These are phyloP conservation scores for Misopates orontium DNA, from an alignment of 257 asterid species.

Conservation along the genomic window DNA sequence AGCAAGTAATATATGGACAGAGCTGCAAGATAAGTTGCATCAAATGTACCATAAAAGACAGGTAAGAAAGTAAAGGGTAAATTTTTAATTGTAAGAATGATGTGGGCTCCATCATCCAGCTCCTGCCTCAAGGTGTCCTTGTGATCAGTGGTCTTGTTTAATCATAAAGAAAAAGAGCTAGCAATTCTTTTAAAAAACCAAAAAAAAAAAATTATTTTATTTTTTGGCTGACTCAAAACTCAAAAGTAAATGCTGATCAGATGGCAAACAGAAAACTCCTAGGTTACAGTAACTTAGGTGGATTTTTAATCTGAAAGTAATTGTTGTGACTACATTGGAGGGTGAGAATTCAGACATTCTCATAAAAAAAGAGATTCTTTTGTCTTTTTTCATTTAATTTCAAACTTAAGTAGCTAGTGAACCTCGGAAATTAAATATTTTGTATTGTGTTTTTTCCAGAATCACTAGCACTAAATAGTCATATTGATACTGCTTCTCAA, in stretches of 20 bases:
- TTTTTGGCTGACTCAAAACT: conserved; percentile 20
- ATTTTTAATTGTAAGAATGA: conserved; percentile 17
- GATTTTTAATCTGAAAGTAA: conserved; percentile 19
- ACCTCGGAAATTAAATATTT: too few species aligned
- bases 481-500: too few species aligned
- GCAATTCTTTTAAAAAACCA: conserved; percentile 4
- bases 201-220: too few species aligned
- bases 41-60: conserved; percentile 24
- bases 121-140: conserved; percentile 39
- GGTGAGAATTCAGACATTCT: conserved; percentile 33
- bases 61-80: conserved; percentile 21
- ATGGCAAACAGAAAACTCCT: conserved; percentile 32
- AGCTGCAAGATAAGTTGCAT: conserved; percentile 26
- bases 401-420: too few species aligned
- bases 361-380: not conserved
- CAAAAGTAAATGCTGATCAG: conserved; percentile 28
- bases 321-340: conserved; percentile 30
- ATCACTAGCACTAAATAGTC: too few species aligned
- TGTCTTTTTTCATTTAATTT: not conserved
- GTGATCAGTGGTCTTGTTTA: conserved; percentile 60
- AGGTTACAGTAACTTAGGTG: conserved; percentile 26
- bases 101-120: conserved; percentile 62
- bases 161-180: conserved; percentile 33
- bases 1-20: conserved; percentile 14
- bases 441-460: too few species aligned